These are phyloP conservation scores for Epichloe gansuensis DNA, from an alignment of 2,329 filamentous ascomycete species.

Conservation along the genomic window DNA sequence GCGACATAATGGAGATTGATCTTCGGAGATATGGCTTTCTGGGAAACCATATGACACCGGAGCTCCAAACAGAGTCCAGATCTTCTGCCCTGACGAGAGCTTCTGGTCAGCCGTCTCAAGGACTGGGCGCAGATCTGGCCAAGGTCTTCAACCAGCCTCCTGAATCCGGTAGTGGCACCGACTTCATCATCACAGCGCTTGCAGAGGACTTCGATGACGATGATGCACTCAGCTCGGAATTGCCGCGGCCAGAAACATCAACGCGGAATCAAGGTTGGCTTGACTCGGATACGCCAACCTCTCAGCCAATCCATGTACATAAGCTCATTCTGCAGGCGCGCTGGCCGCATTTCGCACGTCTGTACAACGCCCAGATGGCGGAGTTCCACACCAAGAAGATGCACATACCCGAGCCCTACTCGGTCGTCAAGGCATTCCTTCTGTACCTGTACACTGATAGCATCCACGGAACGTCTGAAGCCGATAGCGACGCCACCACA, in stretches of 20 bases:
- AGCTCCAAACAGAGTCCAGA: slow-evolving; percentile 37
- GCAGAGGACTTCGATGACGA: slow-evolving; percentile 64
- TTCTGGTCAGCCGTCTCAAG: slow-evolving; percentile 44
- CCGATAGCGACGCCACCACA: slow-evolving; percentile 58
- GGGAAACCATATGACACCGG: slow-evolving; percentile 57
- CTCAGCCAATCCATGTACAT: slow-evolving; percentile 83
- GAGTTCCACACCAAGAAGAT: slow-evolving; percentile 96
- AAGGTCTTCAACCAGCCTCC: slow-evolving; percentile 77
- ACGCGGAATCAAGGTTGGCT: slow-evolving; percentile 41
- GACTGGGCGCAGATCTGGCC: slow-evolving; percentile 73
- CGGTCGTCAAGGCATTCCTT: slow-evolving; percentile 84
- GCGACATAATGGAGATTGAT: slow-evolving; percentile 89
- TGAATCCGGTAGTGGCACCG: slow-evolving; percentile 72
- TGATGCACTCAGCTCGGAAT: slow-evolving; percentile 41
- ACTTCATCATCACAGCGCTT: slow-evolving; percentile 83
- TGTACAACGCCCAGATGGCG: slow-evolving; percentile 90
- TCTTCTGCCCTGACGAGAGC: slow-evolving; percentile 34
- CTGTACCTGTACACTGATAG: slow-evolving; percentile 96
- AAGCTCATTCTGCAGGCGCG: slow-evolving; percentile 86
- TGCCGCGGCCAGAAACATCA: slow-evolving; percentile 32
- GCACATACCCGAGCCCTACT: slow-evolving; percentile 95
- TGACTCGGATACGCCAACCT: slow-evolving; percentile 50
- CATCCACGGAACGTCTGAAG: slow-evolving; percentile 45
- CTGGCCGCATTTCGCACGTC: slow-evolving; percentile 89
- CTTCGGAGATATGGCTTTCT: slow-evolving; percentile 82